phyloP scores from a whole-genome alignment of 352 stramenopile species.

The Phytophthora sp. region DNA sequence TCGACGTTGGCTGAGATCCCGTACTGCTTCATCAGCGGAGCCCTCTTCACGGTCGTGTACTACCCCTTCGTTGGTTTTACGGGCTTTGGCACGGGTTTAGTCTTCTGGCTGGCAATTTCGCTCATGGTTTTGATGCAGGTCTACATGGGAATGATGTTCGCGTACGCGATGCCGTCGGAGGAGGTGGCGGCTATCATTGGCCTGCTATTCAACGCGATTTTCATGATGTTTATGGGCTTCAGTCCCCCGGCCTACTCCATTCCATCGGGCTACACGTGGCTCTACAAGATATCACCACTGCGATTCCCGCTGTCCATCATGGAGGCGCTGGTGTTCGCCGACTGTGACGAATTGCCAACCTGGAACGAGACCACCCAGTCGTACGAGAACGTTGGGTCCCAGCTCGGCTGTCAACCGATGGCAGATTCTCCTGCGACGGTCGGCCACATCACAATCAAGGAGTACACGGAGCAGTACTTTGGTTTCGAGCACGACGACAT shows the following conservation, averaged over 20 bases:
- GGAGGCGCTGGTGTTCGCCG: constrained; percentile 32
- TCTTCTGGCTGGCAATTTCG: constrained; percentile 35
- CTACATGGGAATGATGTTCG: constrained; percentile 46
- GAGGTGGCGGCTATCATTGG: constrained; percentile 44
- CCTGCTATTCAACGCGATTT: constrained; percentile 41
- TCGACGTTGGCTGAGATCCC: constrained; percentile 64
- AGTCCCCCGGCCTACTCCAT: constrained; percentile 9
- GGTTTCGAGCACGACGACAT: constrained; percentile 1
- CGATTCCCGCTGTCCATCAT: constrained; percentile 42
- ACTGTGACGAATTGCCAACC: constrained; percentile 33
- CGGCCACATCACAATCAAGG: constrained; percentile 24
- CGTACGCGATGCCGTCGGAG: constrained; percentile 37
- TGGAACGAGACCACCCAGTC: constrained; percentile 22
- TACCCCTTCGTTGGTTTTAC: constrained; percentile 50
- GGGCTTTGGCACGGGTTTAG: constrained; percentile 19
- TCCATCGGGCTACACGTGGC: constrained; percentile 28
- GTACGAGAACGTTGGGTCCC: constrained; percentile 30
- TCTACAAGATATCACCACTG: constrained; percentile 47
- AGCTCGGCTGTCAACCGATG: constrained; percentile 35
- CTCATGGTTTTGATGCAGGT: constrained; percentile 42
- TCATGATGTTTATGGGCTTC: constrained; percentile 50
- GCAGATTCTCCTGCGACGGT: constrained; percentile 22
- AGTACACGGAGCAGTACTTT: constrained; percentile 5
- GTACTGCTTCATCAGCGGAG: constrained; percentile 49
- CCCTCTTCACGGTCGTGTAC: constrained; percentile 48